Evolutionary conservation across 2,329 filamentous ascomycete genomes (phyloP).

Genomic region (Elsinoe australis): DNA sequence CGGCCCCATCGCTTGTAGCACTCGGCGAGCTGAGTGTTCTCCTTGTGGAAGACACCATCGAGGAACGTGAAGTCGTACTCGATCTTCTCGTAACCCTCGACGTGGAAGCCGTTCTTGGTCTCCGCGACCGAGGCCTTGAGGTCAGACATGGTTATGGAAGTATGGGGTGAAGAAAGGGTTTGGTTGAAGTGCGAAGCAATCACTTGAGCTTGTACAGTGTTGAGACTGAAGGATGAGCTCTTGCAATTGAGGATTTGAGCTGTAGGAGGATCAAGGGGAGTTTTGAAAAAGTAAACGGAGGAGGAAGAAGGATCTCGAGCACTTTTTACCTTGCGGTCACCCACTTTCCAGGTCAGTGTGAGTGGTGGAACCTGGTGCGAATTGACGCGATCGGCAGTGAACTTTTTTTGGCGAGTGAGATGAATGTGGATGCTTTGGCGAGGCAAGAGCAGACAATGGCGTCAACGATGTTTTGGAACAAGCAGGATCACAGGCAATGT

Average conservation of each 20-base stretch:
- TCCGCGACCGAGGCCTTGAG: conserved; percentile 56
- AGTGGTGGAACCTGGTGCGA: not conserved
- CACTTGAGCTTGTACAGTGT: conserved; percentile 15
- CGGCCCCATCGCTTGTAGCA: conserved; percentile 60
- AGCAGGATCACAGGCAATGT: not conserved
- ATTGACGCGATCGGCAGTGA: conserved; percentile 3
- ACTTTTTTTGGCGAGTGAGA: conserved; percentile 1
- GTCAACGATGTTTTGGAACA: conserved; percentile 10
- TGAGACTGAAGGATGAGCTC: conserved; percentile 3
- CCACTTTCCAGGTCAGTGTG: not conserved
- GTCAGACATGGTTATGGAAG: conserved; percentile 55
- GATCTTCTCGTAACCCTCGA: conserved; percentile 68
- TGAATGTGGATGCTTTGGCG: conserved; percentile 3
- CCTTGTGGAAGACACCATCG: conserved; percentile 57
- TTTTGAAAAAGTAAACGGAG: conserved; percentile 1
- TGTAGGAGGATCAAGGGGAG: conserved; percentile 5
- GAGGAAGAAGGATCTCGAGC: not conserved
- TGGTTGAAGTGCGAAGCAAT: conserved; percentile 14
- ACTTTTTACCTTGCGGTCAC: conserved; percentile 14
- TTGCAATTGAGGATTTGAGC: not conserved
- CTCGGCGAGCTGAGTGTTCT: conserved; percentile 54
- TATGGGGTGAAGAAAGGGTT: conserved; percentile 23
- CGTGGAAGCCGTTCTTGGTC: conserved; percentile 59
- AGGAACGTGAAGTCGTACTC: conserved; percentile 69
- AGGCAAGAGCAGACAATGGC: conserved; percentile 14